A percentile compares a stretch with the other conserved stretches of the same genome.
Conservation (phyloP, 163 green algal species). For the Trebouxiophyceae sp. region DNA sequence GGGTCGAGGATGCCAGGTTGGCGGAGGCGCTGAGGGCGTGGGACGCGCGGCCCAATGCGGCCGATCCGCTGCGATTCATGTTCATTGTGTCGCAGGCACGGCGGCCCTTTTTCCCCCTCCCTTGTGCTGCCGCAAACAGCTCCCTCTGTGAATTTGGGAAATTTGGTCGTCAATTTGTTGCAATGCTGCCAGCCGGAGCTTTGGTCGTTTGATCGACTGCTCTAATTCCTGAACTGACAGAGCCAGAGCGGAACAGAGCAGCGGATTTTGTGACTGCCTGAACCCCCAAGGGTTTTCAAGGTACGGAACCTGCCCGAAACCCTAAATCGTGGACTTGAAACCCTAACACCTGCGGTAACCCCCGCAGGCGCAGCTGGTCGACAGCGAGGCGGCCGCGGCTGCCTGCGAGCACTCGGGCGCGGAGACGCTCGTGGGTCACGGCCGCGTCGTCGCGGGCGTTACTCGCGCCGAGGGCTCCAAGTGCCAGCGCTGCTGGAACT, state of each 20-base stretch:
- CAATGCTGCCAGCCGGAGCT: background rate
- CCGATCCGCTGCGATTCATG: conserved; percentile 79
- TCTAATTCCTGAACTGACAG: background rate
- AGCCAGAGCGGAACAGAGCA: background rate
- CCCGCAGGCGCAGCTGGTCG: conserved; percentile 33
- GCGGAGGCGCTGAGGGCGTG: conserved; percentile 39
- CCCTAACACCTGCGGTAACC: background rate
- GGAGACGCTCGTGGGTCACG: conserved; percentile 2
- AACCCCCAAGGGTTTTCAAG: background rate
- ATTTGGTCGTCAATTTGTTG: background rate
- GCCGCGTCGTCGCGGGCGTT: conserved; percentile 63
- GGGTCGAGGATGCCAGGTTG: conserved; percentile 47
- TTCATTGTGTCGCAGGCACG: conserved; percentile 79
- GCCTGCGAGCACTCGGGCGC: background rate
- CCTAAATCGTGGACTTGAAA: too few species aligned
- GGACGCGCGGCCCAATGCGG: conserved; percentile 42
- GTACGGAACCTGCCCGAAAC: background rate
- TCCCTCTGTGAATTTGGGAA: background rate
- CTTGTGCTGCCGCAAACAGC: background rate
- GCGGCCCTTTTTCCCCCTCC: background rate
- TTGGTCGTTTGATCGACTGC: background rate
- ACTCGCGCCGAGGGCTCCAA: conserved; percentile 61
- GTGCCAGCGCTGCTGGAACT: conserved; percentile 60
- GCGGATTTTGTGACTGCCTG: background rate
- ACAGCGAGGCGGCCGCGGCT: background rate